Conservation (phyloP, 2,329 filamentous ascomycete genomes). For the Verticillium longisporum region DNA sequence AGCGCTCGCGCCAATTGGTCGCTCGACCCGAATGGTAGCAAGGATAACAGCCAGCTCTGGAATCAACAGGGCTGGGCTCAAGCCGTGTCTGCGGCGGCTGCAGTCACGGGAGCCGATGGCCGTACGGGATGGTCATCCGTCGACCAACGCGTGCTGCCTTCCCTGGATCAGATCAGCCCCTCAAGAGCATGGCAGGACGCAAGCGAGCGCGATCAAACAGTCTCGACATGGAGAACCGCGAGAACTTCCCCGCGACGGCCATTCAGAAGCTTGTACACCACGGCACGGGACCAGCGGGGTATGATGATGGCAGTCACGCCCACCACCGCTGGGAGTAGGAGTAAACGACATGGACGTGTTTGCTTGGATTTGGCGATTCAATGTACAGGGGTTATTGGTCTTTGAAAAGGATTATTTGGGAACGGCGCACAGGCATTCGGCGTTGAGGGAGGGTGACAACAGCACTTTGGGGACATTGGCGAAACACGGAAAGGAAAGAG, state of each 20-base stretch:
- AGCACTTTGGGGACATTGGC: neutral
- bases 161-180: slow-evolving; percentile 11
- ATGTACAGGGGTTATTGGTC: neutral
- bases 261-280: slow-evolving; percentile 13
- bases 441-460: neutral
- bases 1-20: slow-evolving; percentile 16
- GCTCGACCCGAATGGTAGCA: slow-evolving; percentile 7
- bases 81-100: slow-evolving; percentile 24
- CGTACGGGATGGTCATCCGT: slow-evolving; percentile 10
- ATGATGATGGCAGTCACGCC: slow-evolving; percentile 9
- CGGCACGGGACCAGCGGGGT: slow-evolving; percentile 7
- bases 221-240: slow-evolving; percentile 12
- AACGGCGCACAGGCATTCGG: neutral
- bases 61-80: slow-evolving; percentile 16
- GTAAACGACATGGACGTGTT: neutral
- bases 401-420: neutral
- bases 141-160: slow-evolving; percentile 9
- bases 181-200: slow-evolving; percentile 8
- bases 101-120: slow-evolving; percentile 17
- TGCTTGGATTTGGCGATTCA: neutral
- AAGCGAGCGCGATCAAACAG: slow-evolving; percentile 12
- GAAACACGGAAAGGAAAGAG: neutral
- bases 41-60: slow-evolving; percentile 26
- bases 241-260: slow-evolving; percentile 12
- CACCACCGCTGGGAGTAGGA: slow-evolving; percentile 10